Base-by-base conservation (phyloP, 73 alveolate genomes). In the Breviolum minutum region DNA sequence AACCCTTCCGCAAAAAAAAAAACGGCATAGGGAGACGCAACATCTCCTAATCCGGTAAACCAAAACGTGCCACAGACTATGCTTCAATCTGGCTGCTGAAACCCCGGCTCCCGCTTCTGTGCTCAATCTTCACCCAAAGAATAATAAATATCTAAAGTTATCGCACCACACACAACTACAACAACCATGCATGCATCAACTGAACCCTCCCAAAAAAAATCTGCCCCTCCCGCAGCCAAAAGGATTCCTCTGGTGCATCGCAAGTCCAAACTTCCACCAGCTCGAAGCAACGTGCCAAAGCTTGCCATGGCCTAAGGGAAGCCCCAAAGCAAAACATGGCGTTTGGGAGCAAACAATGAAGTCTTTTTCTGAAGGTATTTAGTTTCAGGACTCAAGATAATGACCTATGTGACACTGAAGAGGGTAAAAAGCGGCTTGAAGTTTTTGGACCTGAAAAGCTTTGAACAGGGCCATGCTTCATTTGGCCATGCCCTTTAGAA, bases 1-100 rank as follows among this genome's bases (percentile, higher is more conserved):
- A 83, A 99, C 99, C 17, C 76, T 94, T n/a, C 99, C 71, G 74
- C 99, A 99, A 77, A 99, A 40, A 60, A 60, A 7, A 99, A 99
- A 20, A 74, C 95, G 29, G 99, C 99, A 27, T 40, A 40, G 54
- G 54, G 54, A 40, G 54, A 40, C 54, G 54, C 54, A 40, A 40
- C 54, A 40, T 40, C 54, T 40, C 5, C 54, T 40, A 40, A 40
- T 40, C 54, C 54, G 54, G 54, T 40, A 40, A 40, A 40, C 54
- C 54, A 40, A 40, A 40, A 40, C 54, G 54, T 40, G 54, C 54
- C 54, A 40, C 54, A 40, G 0, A 40, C 54, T 40, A 40, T 40
- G 54, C 5, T 0, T 40, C 5, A 40, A 40, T 40, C 54, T 40
- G 54, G 54, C 54, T 3, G 54, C 54, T 40, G 54, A 40, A 40